Conservation (phyloP, 495 filamentous ascomycete genomes). For the Pseudoneurospora amorphoporcata region DNA sequence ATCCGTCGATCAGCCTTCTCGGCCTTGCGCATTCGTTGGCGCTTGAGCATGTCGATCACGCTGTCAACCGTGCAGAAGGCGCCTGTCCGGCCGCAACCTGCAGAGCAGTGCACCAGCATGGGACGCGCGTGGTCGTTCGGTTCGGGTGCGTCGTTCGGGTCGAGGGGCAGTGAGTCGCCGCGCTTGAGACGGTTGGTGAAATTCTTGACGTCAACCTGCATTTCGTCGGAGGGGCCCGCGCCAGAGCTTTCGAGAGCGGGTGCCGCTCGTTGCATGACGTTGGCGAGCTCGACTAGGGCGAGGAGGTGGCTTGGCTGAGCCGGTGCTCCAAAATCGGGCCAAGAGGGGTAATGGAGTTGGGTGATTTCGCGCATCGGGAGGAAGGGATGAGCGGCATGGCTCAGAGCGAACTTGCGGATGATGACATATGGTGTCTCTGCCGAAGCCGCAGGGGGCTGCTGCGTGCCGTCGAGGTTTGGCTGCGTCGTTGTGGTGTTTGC, state of each 20-base stretch:
- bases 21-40: slow-evolving; percentile 43
- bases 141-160: slow-evolving; percentile 44
- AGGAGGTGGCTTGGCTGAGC: slow-evolving; percentile 81
- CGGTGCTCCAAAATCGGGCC: slow-evolving; percentile 94
- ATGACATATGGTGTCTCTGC: slow-evolving; percentile 63
- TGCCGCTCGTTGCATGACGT: slow-evolving; percentile 44
- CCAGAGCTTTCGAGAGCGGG: slow-evolving; percentile 30
- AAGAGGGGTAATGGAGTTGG: slow-evolving; percentile 85
- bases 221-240: slow-evolving; percentile 24
- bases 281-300: slow-evolving; percentile 76
- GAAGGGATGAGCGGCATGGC: slow-evolving; percentile 69
- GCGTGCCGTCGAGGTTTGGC: slow-evolving; percentile 1
- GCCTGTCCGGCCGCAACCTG: slow-evolving; percentile 89
- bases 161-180: slow-evolving; percentile 13
- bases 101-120: slow-evolving; percentile 88
- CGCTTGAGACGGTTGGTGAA: background rate
- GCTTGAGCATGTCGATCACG: slow-evolving; percentile 86
- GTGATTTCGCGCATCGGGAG: slow-evolving; percentile 85
- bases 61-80: slow-evolving; percentile 95
- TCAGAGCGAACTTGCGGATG: slow-evolving; percentile 77
- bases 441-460: background rate
- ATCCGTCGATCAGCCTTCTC: slow-evolving; percentile 23
- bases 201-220: background rate
- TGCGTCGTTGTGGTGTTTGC: slow-evolving; percentile 33
- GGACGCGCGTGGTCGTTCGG: slow-evolving; percentile 45